These are phyloP conservation scores for Colletotrichum theobromicola DNA, from an alignment of 2,329 filamentous ascomycete genomes.

Conservation along the genomic window DNA sequence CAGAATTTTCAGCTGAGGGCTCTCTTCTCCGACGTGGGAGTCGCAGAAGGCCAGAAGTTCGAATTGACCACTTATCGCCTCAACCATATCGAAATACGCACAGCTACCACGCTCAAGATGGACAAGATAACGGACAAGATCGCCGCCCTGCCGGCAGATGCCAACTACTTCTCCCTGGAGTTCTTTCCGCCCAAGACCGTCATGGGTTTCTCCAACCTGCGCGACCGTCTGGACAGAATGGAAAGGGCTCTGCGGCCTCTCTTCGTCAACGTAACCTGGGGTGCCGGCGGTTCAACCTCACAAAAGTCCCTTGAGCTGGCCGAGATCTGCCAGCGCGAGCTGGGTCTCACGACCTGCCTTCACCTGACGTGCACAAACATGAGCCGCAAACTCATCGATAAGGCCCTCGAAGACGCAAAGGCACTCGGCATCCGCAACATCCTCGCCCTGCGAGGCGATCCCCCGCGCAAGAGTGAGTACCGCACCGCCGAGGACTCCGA, in stretches of 20 bases:
- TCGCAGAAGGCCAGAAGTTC: background rate
- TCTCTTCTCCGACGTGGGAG: background rate
- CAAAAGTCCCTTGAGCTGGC: conserved; percentile 92
- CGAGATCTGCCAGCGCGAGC: conserved; percentile 90
- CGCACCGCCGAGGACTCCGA: conserved; percentile 64
- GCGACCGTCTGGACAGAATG: conserved; percentile 94
- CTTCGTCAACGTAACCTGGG: conserved; percentile 98
- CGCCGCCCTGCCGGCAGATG: conserved; percentile 81
- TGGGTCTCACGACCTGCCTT: conserved; percentile 91
- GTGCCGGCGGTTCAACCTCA: conserved; percentile 90
- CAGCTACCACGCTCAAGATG: conserved; percentile 48
- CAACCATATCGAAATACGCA: background rate
- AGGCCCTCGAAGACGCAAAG: conserved; percentile 89
- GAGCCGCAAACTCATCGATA: conserved; percentile 84
- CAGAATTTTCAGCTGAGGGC: background rate
- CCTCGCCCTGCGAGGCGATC: conserved; percentile 88
- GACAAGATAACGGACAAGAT: conserved; percentile 96
- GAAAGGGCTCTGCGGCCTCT: conserved; percentile 86
- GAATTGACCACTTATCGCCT: background rate
- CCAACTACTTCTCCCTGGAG: conserved; percentile 93
- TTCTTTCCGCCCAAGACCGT: conserved; percentile 99
- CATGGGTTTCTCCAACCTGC: conserved; percentile 94
- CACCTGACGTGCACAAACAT: conserved; percentile 99
- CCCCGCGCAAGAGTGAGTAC: conserved; percentile 89
- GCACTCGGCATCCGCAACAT: conserved; percentile 92